Conservation (phyloP, 495 filamentous ascomycete genomes). For the Staphylotrichum longicolle region DNA sequence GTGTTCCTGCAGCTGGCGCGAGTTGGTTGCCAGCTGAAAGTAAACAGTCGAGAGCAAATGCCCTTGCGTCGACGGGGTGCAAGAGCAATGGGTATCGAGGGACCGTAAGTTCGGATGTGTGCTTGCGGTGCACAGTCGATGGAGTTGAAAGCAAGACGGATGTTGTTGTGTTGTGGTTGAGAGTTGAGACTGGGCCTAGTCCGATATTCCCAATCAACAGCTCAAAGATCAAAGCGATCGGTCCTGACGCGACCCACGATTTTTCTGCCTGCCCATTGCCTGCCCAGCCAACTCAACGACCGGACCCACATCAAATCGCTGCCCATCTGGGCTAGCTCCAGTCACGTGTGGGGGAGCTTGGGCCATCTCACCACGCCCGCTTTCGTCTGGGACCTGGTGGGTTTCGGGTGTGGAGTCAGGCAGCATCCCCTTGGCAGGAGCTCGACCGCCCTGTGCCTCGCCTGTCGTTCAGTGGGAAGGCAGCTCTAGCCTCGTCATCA, state of each 20-base stretch:
- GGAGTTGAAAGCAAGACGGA: background rate
- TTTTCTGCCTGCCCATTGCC: constrained; percentile 30
- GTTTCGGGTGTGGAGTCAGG: constrained; percentile 23
- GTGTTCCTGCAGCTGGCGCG: background rate
- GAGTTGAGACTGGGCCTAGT: background rate
- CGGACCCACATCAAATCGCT: constrained; percentile 16
- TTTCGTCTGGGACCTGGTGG: background rate
- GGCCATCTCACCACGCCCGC: constrained; percentile 18
- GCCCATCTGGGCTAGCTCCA: constrained; percentile 17
- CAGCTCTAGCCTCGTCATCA: constrained; percentile 45
- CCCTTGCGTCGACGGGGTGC: too few relatives aligned
- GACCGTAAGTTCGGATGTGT: background rate
- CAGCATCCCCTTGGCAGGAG: constrained; percentile 23
- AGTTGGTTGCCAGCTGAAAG: constrained; percentile 2
- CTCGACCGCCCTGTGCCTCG: constrained; percentile 18
- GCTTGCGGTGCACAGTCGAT: background rate
- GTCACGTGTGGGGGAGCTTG: constrained; percentile 37
- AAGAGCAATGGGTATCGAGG: background rate
- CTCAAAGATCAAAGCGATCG: background rate
- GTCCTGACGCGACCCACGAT: constrained; percentile 29
- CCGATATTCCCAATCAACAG: constrained; percentile 9
- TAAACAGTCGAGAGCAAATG: background rate
- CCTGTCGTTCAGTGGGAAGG: constrained; percentile 28
- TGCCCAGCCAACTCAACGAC: constrained; percentile 15
- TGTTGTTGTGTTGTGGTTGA: background rate